A percentile compares a stretch with the other conserved stretches of the same genome.
These are phyloP conservation scores for Oxyria digyna DNA, from an alignment of 148 eudicot genomes.

Conservation along the genomic window DNA sequence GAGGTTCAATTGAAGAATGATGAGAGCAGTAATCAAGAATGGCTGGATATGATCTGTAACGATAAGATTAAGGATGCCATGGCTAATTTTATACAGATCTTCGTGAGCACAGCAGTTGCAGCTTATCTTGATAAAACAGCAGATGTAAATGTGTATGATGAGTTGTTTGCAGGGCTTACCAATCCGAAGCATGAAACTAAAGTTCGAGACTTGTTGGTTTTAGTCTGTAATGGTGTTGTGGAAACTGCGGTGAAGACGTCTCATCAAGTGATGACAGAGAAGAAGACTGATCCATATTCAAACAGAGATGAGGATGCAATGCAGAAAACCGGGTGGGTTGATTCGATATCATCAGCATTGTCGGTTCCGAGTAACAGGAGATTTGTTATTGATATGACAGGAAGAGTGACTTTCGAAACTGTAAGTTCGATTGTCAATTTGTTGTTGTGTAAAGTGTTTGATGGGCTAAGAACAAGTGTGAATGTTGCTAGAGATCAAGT, in stretches of 20 bases:
- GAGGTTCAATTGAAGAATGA: slow-evolving; percentile 1
- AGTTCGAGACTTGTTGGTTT: slow-evolving; percentile 47
- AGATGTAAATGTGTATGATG: slow-evolving; percentile 63
- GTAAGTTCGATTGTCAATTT: slow-evolving; percentile 56
- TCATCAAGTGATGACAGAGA: slow-evolving; percentile 36
- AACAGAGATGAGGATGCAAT: slow-evolving; percentile 1
- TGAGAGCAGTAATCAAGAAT: slow-evolving; percentile 4
- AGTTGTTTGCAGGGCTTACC: slow-evolving; percentile 67
- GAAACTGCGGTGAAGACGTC: slow-evolving; percentile 71
- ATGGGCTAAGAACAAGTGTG: slow-evolving; percentile 29
- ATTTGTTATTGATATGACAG: slow-evolving; percentile 66
- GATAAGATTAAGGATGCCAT: slow-evolving; percentile 40
- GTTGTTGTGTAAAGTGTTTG: slow-evolving; percentile 32
- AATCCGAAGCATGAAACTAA: slow-evolving; percentile 71
- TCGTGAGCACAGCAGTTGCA: slow-evolving; percentile 64
- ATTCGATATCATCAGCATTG: slow-evolving; percentile 48
- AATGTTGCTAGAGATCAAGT: slow-evolving; percentile 32
- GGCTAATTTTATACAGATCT: slow-evolving; percentile 37
- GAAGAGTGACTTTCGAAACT: slow-evolving; percentile 63
- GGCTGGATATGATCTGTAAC: slow-evolving; percentile 43
- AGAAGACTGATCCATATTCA: slow-evolving; percentile 14
- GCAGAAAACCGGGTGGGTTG: slow-evolving; percentile 29
- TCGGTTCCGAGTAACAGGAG: slow-evolving; percentile 64
- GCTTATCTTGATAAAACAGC: slow-evolving; percentile 77
- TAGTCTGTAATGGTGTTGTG: slow-evolving; percentile 60